phyloP scores from a whole-genome alignment of 192 early-diverging fungal genomes.

The Kickxella alabastrina region DNA sequence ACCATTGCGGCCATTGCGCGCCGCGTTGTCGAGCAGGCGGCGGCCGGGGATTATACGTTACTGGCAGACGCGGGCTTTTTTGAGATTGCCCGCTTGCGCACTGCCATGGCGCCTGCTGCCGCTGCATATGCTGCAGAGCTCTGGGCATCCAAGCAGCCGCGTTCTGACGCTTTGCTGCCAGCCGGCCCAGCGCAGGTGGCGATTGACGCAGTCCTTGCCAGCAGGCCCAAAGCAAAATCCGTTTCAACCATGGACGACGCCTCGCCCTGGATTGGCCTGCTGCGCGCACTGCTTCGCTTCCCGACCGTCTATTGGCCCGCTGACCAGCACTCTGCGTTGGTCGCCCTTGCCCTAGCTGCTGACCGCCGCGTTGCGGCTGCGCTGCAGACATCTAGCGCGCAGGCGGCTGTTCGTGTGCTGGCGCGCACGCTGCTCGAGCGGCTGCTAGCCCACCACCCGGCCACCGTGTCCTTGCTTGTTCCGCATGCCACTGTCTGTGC shows the following conservation, averaged over 20 bases:
- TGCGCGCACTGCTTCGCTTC: conserved; percentile 19
- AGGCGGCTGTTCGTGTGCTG: conserved; percentile 11
- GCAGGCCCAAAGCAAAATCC: too few relatives aligned
- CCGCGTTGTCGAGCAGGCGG: conserved; percentile 8
- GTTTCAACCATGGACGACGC: too few relatives aligned
- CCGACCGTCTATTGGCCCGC: conserved; percentile 33
- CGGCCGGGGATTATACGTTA: conserved; percentile 6
- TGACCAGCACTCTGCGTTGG: conserved; percentile 8
- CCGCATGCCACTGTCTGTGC: conserved; percentile 3
- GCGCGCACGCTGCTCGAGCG: conserved; percentile 16
- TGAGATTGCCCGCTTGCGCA: conserved; percentile 22
- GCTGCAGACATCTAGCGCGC: neutral
- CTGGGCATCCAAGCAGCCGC: conserved; percentile 7
- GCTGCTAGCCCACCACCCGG: conserved; percentile 6
- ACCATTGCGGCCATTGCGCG: conserved; percentile 13
- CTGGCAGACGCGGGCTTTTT: conserved; percentile 32
- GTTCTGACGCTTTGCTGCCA: too few relatives aligned
- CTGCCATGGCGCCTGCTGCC: conserved; percentile 16
- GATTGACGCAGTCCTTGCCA: neutral
- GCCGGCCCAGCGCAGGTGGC: too few relatives aligned
- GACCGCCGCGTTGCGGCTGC: conserved; percentile 26
- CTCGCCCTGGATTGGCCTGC: conserved; percentile 21
- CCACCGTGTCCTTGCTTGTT: neutral
- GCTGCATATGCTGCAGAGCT: conserved; percentile 1
- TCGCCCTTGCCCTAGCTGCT: conserved; percentile 22